Evolutionary conservation across 140 eudicot species (phyloP), one percentile per base, ranked within the genome.

Genomic region (Erigeron philadelphicus): DNA sequence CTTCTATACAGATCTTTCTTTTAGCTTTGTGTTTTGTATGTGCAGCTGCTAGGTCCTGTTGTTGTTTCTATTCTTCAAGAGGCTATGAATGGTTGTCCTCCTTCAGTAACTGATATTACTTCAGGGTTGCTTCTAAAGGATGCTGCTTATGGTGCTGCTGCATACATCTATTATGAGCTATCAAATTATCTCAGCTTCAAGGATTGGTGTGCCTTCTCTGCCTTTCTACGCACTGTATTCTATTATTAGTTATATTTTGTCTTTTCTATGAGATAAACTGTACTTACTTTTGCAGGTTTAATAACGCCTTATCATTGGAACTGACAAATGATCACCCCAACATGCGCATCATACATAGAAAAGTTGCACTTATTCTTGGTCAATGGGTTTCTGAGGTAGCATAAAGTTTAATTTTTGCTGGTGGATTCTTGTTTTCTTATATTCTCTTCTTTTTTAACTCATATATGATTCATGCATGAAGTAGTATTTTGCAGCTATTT

Each of bases 341-440:
- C 80, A 90, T 84, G 96, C 89, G 95, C 35, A 87, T 94, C 82
- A 90, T 94, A 83, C 95, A 85, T 69, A 76, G 99, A 75, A 94
- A 94, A 85, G 99, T 94, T 74, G 99, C 97, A 58, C 85, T 94
- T 68, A 89, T 94, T 76, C 91, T 94, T 70, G 99, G 99, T 73
- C 99, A 94, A 68, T 94, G 97, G 99, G 99, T 94, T 70, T 94
- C 99, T 25, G 99, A 94, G 99, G 99, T 93, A 83, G 76, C 45
- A 19, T 31, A 17, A 68, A 19, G 48, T 52, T 61, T 71, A 43
- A 38, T 50, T 45, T 9, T 54, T 55, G 48, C 42, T 56, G 17
- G 48, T 56, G 17, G 48, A 25, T 23, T 41, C 5, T 40, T 45
- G 49, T 40, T 3, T 9, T 61, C 7, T 7, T 13, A 2, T 64